Evolutionary conservation across 2,329 filamentous ascomycete genomes (phyloP).

Genomic region (Pseudogymnoascus sp.): DNA sequence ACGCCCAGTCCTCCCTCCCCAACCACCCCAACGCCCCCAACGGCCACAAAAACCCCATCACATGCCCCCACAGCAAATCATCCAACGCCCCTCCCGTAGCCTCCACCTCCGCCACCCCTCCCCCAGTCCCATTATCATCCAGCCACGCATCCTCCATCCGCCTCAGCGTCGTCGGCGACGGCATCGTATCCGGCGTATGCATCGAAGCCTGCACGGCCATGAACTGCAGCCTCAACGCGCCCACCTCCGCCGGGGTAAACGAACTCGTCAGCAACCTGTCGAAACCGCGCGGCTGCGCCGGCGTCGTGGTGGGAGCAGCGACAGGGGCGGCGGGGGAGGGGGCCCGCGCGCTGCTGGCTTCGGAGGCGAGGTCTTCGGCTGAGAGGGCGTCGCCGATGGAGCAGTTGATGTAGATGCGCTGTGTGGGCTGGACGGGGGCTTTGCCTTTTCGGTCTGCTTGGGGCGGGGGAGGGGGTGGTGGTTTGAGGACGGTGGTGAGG

Average conservation of each 20-base stretch:
- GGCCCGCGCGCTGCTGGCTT: conserved; percentile 40
- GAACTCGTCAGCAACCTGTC: conserved; percentile 76
- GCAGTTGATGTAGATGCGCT: conserved; percentile 82
- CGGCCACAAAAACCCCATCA: conserved; percentile 94
- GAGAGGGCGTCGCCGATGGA: conserved; percentile 75
- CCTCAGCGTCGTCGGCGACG: conserved; percentile 67
- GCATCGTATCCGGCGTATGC: conserved; percentile 85
- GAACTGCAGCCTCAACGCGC: conserved; percentile 81
- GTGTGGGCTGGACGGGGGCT: conserved; percentile 43
- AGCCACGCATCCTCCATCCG: conserved; percentile 87
- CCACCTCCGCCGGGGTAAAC: conserved; percentile 77
- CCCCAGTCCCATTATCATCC: conserved; percentile 53
- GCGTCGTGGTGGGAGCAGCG: conserved; percentile 33
- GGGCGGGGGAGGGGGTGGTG: conserved; percentile 48
- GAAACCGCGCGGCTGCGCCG: conserved; percentile 66
- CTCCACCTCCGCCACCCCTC: conserved; percentile 36
- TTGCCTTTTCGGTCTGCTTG: conserved; percentile 45
- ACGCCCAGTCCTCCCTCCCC: conserved; percentile 79
- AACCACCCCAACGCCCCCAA: conserved; percentile 81
- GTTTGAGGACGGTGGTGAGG: conserved; percentile 61
- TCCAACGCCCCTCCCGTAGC: conserved; percentile 53
- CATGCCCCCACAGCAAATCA: conserved; percentile 78
- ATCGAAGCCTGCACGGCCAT: conserved; percentile 74
- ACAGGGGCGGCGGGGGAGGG: conserved; percentile 15
- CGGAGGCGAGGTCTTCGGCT: conserved; percentile 60